Conservation (phyloP, 2,329 filamentous ascomycete species). For the Colletotrichum ledebouriae region DNA sequence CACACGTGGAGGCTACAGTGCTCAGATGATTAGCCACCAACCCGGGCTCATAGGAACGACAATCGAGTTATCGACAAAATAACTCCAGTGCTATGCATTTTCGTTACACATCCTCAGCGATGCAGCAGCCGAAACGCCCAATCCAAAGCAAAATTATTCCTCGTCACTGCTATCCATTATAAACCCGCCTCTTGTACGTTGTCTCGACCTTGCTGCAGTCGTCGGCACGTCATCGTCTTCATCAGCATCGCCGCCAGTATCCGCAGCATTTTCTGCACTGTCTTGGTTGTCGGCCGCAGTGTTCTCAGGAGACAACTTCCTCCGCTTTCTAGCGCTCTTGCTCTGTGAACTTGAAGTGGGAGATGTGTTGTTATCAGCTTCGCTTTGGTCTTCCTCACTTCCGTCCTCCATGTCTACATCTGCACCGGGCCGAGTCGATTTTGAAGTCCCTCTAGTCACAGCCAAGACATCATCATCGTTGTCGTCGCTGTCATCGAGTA, state of each 20-base stretch:
- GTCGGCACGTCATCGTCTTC: slow-evolving; percentile 59
- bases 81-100: slow-evolving; percentile 35
- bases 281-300: background rate
- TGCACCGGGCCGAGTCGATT: slow-evolving; percentile 23
- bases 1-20: too few relatives aligned
- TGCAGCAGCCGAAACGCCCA: slow-evolving; percentile 19
- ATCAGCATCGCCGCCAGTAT: slow-evolving; percentile 45
- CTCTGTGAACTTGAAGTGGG: slow-evolving; percentile 35
- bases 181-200: slow-evolving; percentile 66
- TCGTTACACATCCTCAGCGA: background rate
- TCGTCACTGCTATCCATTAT: slow-evolving; percentile 72
- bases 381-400: slow-evolving; percentile 19
- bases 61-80: slow-evolving; percentile 17
- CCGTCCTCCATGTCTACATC: slow-evolving; percentile 49
- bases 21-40: too few relatives aligned
- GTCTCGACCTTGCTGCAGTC: slow-evolving; percentile 54
- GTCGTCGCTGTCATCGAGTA: slow-evolving; percentile 47
- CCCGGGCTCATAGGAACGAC: background rate
- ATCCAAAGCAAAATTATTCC: slow-evolving; percentile 49
- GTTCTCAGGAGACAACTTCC: slow-evolving; percentile 18
- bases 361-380: slow-evolving; percentile 18
- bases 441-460: slow-evolving; percentile 42
- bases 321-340: slow-evolving; percentile 32
- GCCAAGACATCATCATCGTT: slow-evolving; percentile 42
- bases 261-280: slow-evolving; percentile 21